A percentile compares a stretch with the other conserved stretches of the same genome.
phyloP scores from a whole-genome alignment of 805 yeast species.

The Candida corydali region DNA sequence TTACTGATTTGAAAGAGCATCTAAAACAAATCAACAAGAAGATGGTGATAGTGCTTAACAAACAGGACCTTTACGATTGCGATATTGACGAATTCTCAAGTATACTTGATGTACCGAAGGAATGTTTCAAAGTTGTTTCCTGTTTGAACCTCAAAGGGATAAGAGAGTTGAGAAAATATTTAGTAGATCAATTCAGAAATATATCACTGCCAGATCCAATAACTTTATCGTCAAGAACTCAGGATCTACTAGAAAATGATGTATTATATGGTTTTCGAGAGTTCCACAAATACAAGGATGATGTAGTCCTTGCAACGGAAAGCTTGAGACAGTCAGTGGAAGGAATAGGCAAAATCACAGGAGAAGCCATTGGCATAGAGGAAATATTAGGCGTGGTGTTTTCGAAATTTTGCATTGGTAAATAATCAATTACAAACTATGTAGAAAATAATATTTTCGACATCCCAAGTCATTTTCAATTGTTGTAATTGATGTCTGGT shows the following conservation, averaged over 20 bases:
- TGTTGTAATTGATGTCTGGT: slow-evolving; percentile 45
- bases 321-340: slow-evolving; percentile 68
- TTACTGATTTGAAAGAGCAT: slow-evolving; percentile 6
- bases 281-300: slow-evolving; percentile 54
- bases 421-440: slow-evolving; percentile 43
- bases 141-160: slow-evolving; percentile 61
- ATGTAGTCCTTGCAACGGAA: slow-evolving; percentile 78
- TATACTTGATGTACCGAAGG: slow-evolving; percentile 12
- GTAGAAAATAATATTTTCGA: slow-evolving; percentile 34
- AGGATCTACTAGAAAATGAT: slow-evolving; percentile 70
- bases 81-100: slow-evolving; percentile 4
- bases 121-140: slow-evolving; percentile 42
- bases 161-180: slow-evolving; percentile 31
- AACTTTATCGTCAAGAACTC: slow-evolving; percentile 68
- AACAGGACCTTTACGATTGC: slow-evolving; percentile 45
- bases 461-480: slow-evolving; percentile 43
- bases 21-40: slow-evolving; percentile 21
- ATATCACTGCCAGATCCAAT: slow-evolving; percentile 63
- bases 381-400: slow-evolving; percentile 90
- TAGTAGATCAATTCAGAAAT: slow-evolving; percentile 45
- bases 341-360: slow-evolving; percentile 91
- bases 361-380: slow-evolving; percentile 82
- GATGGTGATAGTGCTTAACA: slow-evolving; percentile 52
- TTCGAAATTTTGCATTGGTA: slow-evolving; percentile 91
- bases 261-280: slow-evolving; percentile 72